A percentile compares a stretch with the other conserved stretches of the same genome.
Evolutionary conservation across 108 stramenopile genomes (phyloP).

Genomic region (Nitzschia sp.): DNA sequence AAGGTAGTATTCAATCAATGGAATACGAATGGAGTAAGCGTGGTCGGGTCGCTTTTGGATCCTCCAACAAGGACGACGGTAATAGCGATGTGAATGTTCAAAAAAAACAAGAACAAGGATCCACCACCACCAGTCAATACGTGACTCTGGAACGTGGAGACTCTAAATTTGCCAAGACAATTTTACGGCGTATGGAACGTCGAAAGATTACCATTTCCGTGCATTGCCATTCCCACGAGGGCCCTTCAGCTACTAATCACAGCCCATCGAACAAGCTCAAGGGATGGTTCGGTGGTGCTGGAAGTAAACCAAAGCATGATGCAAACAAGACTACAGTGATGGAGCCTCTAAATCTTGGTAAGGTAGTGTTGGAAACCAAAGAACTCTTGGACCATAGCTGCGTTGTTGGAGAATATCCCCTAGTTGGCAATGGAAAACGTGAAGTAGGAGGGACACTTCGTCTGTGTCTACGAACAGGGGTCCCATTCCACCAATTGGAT

Average conservation of each 20-base stretch:
- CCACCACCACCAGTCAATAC: background rate
- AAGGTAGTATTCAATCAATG: background rate
- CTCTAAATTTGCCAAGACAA: constrained; percentile 16
- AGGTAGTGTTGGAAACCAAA: constrained; percentile 31
- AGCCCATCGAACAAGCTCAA: background rate
- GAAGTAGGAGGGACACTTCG: constrained; percentile 25
- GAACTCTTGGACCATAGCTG: constrained; percentile 18
- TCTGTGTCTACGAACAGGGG: constrained; percentile 25
- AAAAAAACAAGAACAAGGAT: background rate
- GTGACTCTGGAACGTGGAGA: constrained; percentile 20
- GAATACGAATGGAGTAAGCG: no score
- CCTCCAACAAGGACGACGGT: background rate
- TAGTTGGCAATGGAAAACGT: constrained; percentile 11
- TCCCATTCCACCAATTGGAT: constrained; percentile 12
- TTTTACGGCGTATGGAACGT: constrained; percentile 35
- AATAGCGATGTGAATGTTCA: no score
- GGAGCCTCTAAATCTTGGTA: constrained; percentile 5
- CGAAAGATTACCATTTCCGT: constrained; percentile 8
- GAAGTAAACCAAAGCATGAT: background rate
- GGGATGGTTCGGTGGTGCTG: constrained; percentile 16
- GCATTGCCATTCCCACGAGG: background rate
- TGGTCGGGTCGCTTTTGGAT: background rate
- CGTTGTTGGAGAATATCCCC: constrained; percentile 33
- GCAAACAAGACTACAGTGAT: background rate
- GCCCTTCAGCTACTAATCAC: no score